phyloP scores from a whole-genome alignment of 2,329 filamentous ascomycete species.

The Clarireedia hainanense region DNA sequence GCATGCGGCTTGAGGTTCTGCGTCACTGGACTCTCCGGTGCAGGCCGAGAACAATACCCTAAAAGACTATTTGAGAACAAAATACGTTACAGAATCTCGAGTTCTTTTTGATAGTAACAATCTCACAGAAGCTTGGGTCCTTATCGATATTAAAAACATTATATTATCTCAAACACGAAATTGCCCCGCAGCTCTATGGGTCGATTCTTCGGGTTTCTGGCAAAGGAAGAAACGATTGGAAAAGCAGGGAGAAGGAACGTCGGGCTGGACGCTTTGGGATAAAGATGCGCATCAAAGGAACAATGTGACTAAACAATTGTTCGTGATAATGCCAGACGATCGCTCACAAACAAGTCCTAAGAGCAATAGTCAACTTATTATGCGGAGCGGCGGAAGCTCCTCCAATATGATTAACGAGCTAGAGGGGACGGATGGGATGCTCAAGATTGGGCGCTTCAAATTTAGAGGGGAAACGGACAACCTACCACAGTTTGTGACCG shows the following conservation, averaged over 20 bases:
- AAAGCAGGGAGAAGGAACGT: neutral
- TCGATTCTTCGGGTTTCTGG: too few species aligned
- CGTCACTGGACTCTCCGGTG: too few species aligned
- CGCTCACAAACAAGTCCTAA: neutral
- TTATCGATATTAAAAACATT: too few species aligned
- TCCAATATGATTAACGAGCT: neutral
- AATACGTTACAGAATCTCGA: too few species aligned
- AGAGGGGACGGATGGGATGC: slow-evolving; percentile 11
- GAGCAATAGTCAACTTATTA: neutral
- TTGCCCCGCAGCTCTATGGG: too few species aligned
- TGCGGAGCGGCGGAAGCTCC: neutral
- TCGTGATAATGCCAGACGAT: neutral
- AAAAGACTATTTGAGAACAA: too few species aligned
- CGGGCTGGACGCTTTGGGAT: neutral
- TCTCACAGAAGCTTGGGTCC: too few species aligned
- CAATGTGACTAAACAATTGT: neutral
- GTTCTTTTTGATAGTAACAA: too few species aligned
- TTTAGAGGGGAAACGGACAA: slow-evolving; percentile 29
- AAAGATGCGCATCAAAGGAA: neutral
- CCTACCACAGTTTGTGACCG: slow-evolving; percentile 26
- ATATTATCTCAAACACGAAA: too few species aligned
- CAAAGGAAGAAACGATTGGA: too few species aligned
- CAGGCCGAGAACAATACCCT: too few species aligned
- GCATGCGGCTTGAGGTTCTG: too few species aligned
- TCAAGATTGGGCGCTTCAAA: slow-evolving; percentile 26